Evolutionary conservation across 2,329 filamentous ascomycete species (phyloP), one percentile per base, ranked within the genome.

Genomic region (Botrytis fabae): DNA sequence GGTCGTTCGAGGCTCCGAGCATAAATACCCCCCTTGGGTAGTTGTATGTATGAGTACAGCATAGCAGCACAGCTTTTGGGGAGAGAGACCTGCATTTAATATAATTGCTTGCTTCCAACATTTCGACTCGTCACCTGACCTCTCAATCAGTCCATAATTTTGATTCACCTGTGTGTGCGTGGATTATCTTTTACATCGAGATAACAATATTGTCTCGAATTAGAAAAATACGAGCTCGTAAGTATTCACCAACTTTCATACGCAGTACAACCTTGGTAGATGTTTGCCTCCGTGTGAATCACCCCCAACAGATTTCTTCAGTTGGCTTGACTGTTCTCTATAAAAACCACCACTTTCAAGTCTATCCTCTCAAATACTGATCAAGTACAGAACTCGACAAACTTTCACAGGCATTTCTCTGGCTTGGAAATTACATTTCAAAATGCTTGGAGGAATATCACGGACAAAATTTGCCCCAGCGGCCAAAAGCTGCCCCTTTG

Each of bases 21-120:
- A 69, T 72, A 69, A 69, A 72, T 72, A 72, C 54, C 25, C 35
- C 35, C 65, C 70, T 40, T 44, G 40, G 32, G 63, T 51, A 59
- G 70, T 57, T 68, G 22, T 68, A 59, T 62, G 38, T 46, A 35
- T 60, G 63, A 25, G 51, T 64, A 72, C 70, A 61, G 60, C 70
- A 72, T 72, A 72, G 63, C 60, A 69, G 63, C n/a, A 72, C 70
- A 61, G 46, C 70, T 72, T 61, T 20, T 35, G 51, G 63, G 63
- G 64, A 72, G 70, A 64, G 54, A 72, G 63, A 69, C 70, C 54
- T 72, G 63, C 70, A 72, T 72, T 69, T 69, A 59, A 69, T 69
- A 69, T 69, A 59, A 44, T 42, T 57, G 35, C 51, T 40, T 57
- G 42, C 46, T 62, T 48, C 40, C 51, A 72, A 38, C 42, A 32